These are phyloP conservation scores for Parastagonospora avenae DNA, from an alignment of 2,329 filamentous ascomycete species.

Conservation along the genomic window DNA sequence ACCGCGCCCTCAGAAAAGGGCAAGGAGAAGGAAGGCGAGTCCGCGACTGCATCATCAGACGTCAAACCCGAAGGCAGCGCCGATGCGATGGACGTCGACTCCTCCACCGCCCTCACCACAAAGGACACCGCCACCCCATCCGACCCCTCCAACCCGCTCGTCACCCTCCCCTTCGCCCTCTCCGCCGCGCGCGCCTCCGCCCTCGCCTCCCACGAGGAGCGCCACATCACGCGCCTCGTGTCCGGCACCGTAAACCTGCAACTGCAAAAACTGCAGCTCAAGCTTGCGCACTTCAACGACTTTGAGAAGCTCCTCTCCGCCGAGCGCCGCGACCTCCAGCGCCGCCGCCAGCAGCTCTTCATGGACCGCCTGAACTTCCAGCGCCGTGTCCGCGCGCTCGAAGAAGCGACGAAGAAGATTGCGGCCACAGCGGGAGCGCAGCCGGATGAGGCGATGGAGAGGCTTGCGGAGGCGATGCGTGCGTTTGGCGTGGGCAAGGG, in stretches of 20 bases:
- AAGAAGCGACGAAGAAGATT: slow-evolving; percentile 70
- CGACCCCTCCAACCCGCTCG: slow-evolving; percentile 52
- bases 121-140: slow-evolving; percentile 15
- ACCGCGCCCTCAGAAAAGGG: slow-evolving; percentile 54
- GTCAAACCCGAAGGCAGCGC: slow-evolving; percentile 56
- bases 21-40: slow-evolving; percentile 64
- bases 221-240: slow-evolving; percentile 92
- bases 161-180: slow-evolving; percentile 82
- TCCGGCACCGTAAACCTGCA: slow-evolving; percentile 91
- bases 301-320: slow-evolving; percentile 92
- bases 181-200: slow-evolving; percentile 85
- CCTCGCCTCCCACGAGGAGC: slow-evolving; percentile 93
- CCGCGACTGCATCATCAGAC: slow-evolving; percentile 51
- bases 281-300: slow-evolving; percentile 94
- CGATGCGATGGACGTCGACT: slow-evolving; percentile 65
- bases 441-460: slow-evolving; percentile 39
- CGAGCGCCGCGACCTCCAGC: slow-evolving; percentile 89
- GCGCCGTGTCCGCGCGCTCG: slow-evolving; percentile 80
- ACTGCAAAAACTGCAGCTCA: slow-evolving; percentile 94
- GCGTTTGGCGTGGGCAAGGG: slow-evolving; percentile 45
- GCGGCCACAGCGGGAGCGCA: slow-evolving; percentile 32
- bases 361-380: slow-evolving; percentile 90
- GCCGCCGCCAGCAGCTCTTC: slow-evolving; percentile 90
- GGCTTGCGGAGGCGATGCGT: slow-evolving; percentile 41
- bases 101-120: slow-evolving; percentile 49